phyloP scores from a whole-genome alignment of 2,329 filamentous ascomycete species.

The Fusarium bactridioides region DNA sequence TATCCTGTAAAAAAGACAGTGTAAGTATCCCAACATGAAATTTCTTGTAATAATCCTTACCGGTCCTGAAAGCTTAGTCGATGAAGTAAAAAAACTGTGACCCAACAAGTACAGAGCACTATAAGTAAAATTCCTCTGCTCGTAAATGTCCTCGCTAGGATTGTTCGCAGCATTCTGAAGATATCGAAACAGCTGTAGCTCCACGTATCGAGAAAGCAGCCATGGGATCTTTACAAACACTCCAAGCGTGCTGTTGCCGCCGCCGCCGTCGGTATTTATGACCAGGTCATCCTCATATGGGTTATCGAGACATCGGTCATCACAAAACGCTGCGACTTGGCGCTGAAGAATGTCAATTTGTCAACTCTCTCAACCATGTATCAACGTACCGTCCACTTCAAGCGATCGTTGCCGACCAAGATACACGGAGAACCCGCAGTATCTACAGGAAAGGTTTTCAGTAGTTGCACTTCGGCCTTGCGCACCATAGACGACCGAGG shows the following conservation, averaged over 20 bases:
- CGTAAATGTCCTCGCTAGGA: background rate
- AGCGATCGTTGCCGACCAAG: background rate
- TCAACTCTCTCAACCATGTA: background rate
- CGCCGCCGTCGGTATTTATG: background rate
- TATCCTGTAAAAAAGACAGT: background rate
- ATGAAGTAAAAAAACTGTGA: background rate
- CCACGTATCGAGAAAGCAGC: background rate
- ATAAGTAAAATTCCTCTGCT: background rate
- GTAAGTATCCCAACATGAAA: accelerated
- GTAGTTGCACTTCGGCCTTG: background rate
- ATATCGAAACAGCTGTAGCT: background rate
- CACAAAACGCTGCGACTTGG: background rate
- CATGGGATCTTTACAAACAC: background rate
- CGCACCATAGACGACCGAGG: background rate
- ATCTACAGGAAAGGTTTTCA: background rate
- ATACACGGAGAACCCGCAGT: background rate
- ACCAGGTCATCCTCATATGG: background rate
- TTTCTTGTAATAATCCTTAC: background rate
- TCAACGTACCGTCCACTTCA: background rate
- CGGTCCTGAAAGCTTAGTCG: accelerated
- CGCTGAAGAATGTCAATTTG: background rate
- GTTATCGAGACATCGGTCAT: background rate
- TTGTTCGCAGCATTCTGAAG: background rate
- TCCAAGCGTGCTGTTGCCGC: background rate
- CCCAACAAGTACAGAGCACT: background rate